Evolutionary conservation across 1,284 basidiomycete genomes (phyloP).

Genomic region (Agroathelia rolfsii): DNA sequence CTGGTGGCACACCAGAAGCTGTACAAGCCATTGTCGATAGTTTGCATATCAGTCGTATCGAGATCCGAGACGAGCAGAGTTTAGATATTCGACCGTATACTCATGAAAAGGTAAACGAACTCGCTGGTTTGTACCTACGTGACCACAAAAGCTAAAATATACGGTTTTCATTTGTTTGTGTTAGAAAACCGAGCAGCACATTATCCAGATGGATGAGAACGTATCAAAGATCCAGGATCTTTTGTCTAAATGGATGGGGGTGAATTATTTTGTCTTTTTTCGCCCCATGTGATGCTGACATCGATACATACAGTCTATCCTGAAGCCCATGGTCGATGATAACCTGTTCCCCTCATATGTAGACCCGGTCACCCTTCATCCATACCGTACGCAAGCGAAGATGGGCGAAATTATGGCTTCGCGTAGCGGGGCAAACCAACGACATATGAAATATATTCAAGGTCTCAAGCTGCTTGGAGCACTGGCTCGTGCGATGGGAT

Average conservation of each 20-base stretch:
- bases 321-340: conserved; percentile 25
- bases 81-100: conserved; percentile 83
- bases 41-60: conserved; percentile 93
- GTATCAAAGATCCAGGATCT: conserved; percentile 47
- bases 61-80: conserved; percentile 89
- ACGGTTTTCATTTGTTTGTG: conserved; percentile 2
- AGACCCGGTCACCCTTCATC: conserved; percentile 41
- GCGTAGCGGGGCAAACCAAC: no score
- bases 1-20: conserved; percentile 77
- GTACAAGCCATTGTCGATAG: conserved; percentile 91
- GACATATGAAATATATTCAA: conserved; percentile 33
- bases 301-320: conserved; percentile 26
- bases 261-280: conserved; percentile 24
- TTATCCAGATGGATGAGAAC: conserved; percentile 58
- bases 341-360: conserved; percentile 18
- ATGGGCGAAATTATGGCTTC: conserved; percentile 27
- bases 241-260: conserved; percentile 63
- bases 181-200: conserved; percentile 59
- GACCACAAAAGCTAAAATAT: no score
- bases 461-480: conserved; percentile 36
- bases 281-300: conserved; percentile 7
- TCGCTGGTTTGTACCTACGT: background rate
- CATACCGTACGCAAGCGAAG: conserved; percentile 38
- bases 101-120: conserved; percentile 76
- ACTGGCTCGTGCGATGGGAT: conserved; percentile 72